These are phyloP conservation scores for Gleditsia sinensis DNA, from an alignment of 306 rosid species.

Conservation along the genomic window DNA sequence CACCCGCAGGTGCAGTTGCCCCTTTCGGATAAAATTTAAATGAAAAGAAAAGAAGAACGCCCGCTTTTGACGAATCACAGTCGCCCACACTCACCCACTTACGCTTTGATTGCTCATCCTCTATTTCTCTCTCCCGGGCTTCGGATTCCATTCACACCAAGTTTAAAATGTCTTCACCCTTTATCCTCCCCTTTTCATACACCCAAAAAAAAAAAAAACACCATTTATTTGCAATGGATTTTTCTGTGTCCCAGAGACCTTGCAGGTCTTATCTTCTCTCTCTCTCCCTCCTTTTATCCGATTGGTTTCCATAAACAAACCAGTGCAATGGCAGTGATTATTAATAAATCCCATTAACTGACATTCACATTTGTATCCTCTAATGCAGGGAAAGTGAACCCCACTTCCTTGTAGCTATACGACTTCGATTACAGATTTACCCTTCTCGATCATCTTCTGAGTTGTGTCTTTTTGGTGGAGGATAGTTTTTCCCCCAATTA, in stretches of 20 bases:
- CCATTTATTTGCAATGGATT: slow-evolving; percentile 25
- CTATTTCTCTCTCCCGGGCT: slow-evolving; percentile 26
- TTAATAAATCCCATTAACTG: not conserved
- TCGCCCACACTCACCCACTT: slow-evolving; percentile 31
- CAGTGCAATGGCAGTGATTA: not conserved
- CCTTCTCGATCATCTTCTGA: not conserved
- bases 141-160: slow-evolving; percentile 52
- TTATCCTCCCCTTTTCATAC: not conserved
- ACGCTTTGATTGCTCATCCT: slow-evolving; percentile 16
- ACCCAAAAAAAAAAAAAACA: slow-evolving; percentile 9
- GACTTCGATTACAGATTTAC: not conserved
- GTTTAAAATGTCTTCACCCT: not conserved
- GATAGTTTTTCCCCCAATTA: not conserved
- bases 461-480: no score
- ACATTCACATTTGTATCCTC: not conserved
- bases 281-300: not conserved
- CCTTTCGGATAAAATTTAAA: slow-evolving; percentile 29
- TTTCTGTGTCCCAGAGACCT: slow-evolving; percentile 16
- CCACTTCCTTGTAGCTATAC: not conserved
- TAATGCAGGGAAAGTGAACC: not conserved
- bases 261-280: slow-evolving; percentile 13
- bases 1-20: slow-evolving; percentile 36
- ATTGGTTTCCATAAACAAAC: not conserved
- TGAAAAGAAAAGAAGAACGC: slow-evolving; percentile 7
- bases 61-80: slow-evolving; percentile 49